Percentiles rank a stretch among this genome's conserved stretches.
These are phyloP conservation scores for Globisporangium emineosum DNA, from an alignment of 352 stramenopile genomes.

Conservation along the genomic window DNA sequence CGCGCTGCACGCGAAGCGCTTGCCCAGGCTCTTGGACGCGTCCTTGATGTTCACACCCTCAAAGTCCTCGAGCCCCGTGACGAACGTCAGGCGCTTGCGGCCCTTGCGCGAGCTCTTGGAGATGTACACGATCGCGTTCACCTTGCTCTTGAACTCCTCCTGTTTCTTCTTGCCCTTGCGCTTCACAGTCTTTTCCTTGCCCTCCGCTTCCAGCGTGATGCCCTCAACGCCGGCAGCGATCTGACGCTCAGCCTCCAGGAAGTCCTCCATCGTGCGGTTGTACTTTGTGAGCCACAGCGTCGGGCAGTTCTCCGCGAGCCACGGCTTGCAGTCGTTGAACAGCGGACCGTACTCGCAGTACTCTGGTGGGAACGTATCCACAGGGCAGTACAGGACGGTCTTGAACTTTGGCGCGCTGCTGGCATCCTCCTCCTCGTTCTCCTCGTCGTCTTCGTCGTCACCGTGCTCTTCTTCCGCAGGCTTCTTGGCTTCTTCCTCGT, in stretches of 20 bases:
- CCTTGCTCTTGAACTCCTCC: conserved; percentile 66
- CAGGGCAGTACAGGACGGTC: conserved; percentile 76
- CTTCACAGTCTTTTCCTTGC: conserved; percentile 70
- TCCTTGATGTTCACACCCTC: conserved; percentile 84
- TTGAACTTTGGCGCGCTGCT: conserved; percentile 48
- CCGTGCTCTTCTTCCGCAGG: conserved; percentile 20
- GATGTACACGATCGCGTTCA: conserved; percentile 64
- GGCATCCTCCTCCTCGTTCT: conserved; percentile 36
- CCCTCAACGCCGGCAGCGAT: conserved; percentile 78
- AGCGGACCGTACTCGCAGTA: conserved; percentile 86
- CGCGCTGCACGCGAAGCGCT: conserved; percentile 80
- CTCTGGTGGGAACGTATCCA: conserved; percentile 79
- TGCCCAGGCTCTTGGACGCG: conserved; percentile 71
- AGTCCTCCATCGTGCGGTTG: conserved; percentile 75
- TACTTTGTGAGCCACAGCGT: conserved; percentile 79
- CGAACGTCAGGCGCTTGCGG: conserved; percentile 77
- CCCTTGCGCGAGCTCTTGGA: conserved; percentile 76
- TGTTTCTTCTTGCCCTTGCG: conserved; percentile 84
- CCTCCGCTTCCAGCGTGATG: conserved; percentile 66
- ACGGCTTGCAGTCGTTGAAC: conserved; percentile 84
- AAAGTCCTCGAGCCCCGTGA: conserved; percentile 80
- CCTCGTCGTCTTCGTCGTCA: conserved; percentile 35
- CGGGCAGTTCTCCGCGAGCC: conserved; percentile 71
- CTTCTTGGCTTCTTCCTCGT: conserved; percentile 24
- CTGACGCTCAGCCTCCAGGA: conserved; percentile 73